Evolutionary conservation across 2,329 filamentous ascomycete genomes (phyloP), one percentile per base, ranked within the genome.

Genomic region (Tothia fuscella): DNA sequence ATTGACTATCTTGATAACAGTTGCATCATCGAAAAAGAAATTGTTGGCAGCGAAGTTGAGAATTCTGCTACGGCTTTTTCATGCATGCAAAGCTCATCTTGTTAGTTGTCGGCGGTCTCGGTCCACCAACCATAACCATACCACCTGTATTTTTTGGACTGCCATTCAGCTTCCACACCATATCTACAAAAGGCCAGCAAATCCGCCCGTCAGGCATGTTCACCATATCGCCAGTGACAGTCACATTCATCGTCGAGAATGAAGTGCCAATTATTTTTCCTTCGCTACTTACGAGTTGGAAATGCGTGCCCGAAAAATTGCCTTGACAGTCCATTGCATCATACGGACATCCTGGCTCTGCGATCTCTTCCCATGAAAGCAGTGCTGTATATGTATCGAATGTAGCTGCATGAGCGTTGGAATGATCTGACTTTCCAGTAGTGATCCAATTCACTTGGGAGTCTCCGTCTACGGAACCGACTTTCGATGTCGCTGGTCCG

Each of bases 191-290:
- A 20, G 72, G 72, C 72, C 72, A 79, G 64, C 75, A 78, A 50
- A 79, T 64, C 36, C 70, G 63, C 17, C 69, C 70, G 46, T 75
- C 70, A n/a, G 58, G 50, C 62, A 75, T 69, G 24, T 70, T 75
- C 9, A 74, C 72, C 65, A 78, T 76, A 50, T 79, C 75, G 29
- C 75, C 75, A 6, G 74, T 70, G 34, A 79, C 71, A 49, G 65
- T 74, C n/a, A 69, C 67, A 51, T 76, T 64, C 10, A 55, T 64
- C n/a, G 64, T 66, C 41, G 61, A 63, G 44, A 76, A 50, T 1
- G 70, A 56, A 13, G 63, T 57, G 16, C 73, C 74, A 26, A 76
- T 59, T 52, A 66, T 72, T 40, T 62, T 57, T 2, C 74, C 75
- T 10, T 61, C 55, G 16, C 12, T 37, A 50, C 66, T 63, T 20